Conservation (phyloP, 345 rosid species). For the Aquilaria yunnanensis region DNA sequence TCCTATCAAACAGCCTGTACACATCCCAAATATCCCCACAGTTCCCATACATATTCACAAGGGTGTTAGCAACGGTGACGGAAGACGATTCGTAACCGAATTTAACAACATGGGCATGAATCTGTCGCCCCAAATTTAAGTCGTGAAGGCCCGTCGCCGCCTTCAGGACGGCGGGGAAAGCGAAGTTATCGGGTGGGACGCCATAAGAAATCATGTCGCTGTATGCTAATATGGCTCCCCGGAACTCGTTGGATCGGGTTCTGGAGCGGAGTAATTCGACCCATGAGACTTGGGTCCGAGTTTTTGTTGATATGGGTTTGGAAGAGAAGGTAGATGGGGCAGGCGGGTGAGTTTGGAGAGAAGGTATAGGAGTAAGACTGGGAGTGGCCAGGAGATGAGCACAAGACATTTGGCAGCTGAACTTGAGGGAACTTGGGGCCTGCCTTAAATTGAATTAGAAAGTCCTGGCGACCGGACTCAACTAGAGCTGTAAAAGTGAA, state of each 20-base stretch:
- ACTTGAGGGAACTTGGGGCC: too few relatives aligned
- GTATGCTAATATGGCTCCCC: constrained; percentile 59
- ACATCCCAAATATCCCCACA: constrained; percentile 53
- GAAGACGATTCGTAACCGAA: constrained; percentile 37
- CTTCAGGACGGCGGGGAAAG: constrained; percentile 72
- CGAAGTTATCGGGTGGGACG: constrained; percentile 54
- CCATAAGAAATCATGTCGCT: constrained; percentile 45
- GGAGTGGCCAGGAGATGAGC: background rate
- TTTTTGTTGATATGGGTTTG: background rate
- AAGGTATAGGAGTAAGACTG: background rate
- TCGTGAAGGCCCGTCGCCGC: constrained; percentile 53
- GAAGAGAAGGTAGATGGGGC: background rate
- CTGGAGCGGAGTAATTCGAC: constrained; percentile 50
- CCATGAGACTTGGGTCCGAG: constrained; percentile 48
- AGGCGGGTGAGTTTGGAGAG: constrained; percentile 8
- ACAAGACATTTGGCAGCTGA: background rate
- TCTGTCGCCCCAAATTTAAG: constrained; percentile 53
- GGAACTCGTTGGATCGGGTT: constrained; percentile 50
- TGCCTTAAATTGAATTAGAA: too few relatives aligned
- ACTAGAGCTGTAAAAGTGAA: too few relatives aligned
- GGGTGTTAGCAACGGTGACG: constrained; percentile 60
- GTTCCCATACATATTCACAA: constrained; percentile 63
- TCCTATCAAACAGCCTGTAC: constrained; percentile 65
- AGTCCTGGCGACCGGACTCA: too few relatives aligned
- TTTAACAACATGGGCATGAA: constrained; percentile 77